A percentile compares a stretch with the other conserved stretches of the same genome.
Evolutionary conservation across 805 yeast genomes (phyloP).

Genomic region (Yamadazyma tumulicola): DNA sequence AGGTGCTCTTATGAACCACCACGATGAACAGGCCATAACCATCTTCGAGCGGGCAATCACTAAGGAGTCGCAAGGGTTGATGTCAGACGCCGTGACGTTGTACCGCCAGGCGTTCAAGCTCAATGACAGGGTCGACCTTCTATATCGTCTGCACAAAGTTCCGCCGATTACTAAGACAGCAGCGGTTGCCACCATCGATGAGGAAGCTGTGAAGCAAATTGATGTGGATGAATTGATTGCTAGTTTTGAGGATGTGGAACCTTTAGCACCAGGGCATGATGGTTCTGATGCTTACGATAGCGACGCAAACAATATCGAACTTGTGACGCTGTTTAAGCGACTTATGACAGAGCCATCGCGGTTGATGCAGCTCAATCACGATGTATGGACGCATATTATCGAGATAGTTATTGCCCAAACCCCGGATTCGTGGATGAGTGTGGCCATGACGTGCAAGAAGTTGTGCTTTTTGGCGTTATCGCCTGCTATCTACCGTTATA

Average conservation of each 20-base stretch:
- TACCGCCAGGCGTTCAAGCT: slow-evolving; percentile 71
- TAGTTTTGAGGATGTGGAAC: slow-evolving; percentile 30
- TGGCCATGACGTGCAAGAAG: slow-evolving; percentile 57
- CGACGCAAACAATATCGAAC: no score
- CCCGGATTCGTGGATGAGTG: slow-evolving; percentile 64
- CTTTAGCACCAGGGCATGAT: slow-evolving; percentile 23
- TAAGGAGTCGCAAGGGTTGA: slow-evolving; percentile 67
- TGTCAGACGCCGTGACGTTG: slow-evolving; percentile 76
- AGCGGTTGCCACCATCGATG: slow-evolving; percentile 29
- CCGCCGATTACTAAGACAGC: slow-evolving; percentile 35
- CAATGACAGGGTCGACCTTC: slow-evolving; percentile 57
- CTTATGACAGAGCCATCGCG: slow-evolving; percentile 28
- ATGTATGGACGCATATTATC: slow-evolving; percentile 51
- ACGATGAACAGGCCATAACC: slow-evolving; percentile 49
- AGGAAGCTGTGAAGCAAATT: slow-evolving; percentile 32
- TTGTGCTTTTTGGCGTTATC: slow-evolving; percentile 57
- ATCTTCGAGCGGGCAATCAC: slow-evolving; percentile 68
- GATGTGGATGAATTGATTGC: slow-evolving; percentile 39
- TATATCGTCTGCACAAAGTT: slow-evolving; percentile 56
- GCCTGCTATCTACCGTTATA: slow-evolving; percentile 46
- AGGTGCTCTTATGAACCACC: no score
- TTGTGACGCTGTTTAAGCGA: background rate
- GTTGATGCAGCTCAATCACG: slow-evolving; percentile 46
- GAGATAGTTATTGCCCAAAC: slow-evolving; percentile 42
- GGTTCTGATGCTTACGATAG: slow-evolving; percentile 17